Conservation (phyloP, 106 monocot species). For the Gastrodia elata region DNA sequence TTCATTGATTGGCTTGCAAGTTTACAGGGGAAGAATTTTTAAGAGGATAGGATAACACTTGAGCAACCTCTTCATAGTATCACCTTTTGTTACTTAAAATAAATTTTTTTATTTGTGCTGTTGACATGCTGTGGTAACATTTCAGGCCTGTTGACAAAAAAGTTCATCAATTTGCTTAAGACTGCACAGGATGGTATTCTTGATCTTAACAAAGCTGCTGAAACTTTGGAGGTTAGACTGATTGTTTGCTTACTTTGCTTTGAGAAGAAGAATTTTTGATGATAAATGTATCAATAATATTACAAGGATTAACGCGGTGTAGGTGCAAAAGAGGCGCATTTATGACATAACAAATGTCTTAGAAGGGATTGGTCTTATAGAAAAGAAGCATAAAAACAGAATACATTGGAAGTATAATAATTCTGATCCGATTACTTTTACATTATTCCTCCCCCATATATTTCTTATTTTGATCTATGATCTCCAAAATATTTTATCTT, state of each 20-base stretch:
- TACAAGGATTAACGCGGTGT: neutral
- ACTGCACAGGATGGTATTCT: constrained; percentile 55
- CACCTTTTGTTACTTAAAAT: neutral
- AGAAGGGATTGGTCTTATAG: constrained; percentile 70
- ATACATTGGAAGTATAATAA: constrained; percentile 63
- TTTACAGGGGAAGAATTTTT: neutral
- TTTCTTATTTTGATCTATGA: neutral
- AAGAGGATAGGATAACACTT: neutral
- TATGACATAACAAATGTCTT: constrained; percentile 81
- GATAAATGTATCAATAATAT: neutral
- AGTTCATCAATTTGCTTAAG: constrained; percentile 51
- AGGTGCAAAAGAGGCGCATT: constrained; percentile 76
- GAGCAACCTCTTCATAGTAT: neutral
- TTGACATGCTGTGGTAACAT: neutral
- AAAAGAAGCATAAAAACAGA: constrained; percentile 62
- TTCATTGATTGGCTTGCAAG: neutral
- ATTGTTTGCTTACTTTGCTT: neutral
- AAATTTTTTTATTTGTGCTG: neutral
- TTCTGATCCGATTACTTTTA: neutral
- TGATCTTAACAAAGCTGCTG: constrained; percentile 69
- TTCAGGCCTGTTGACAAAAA: constrained; percentile 58
- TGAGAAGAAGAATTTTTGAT: neutral
- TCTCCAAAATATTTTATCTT: neutral
- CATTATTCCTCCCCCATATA: neutral
- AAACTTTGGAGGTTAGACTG: constrained; percentile 43